phyloP scores from a whole-genome alignment of 2,329 filamentous ascomycete genomes.

The Didymella exigua region DNA sequence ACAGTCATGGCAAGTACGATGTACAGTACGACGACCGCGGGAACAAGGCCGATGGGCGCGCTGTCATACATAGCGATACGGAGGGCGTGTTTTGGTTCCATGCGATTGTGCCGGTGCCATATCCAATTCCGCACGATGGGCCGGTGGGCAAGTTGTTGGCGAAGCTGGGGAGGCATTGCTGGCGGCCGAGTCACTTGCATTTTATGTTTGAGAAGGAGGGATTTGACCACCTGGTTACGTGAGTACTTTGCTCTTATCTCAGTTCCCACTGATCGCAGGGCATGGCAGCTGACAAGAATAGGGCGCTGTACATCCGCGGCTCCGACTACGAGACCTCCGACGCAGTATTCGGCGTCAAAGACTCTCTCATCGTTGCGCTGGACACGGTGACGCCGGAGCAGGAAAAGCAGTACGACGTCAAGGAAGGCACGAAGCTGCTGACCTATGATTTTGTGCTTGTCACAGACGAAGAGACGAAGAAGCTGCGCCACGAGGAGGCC shows the following conservation, averaged over 20 bases:
- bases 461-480: conserved; percentile 69
- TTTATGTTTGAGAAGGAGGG: conserved; percentile 68
- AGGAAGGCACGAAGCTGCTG: conserved; percentile 67
- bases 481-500: conserved; percentile 70
- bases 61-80: conserved; percentile 70
- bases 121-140: conserved; percentile 79
- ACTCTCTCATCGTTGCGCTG: conserved; percentile 64
- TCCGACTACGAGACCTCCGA: conserved; percentile 84
- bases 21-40: conserved; percentile 71
- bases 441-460: conserved; percentile 80
- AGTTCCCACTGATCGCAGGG: too few species aligned
- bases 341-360: conserved; percentile 85
- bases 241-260: conserved; percentile 48
- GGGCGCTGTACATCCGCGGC: conserved; percentile 75
- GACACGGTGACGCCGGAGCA: conserved; percentile 35
- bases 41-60: conserved; percentile 70
- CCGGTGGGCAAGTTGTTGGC: conserved; percentile 64
- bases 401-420: conserved; percentile 59
- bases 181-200: conserved; percentile 48
- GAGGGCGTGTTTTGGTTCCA: conserved; percentile 84
- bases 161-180: conserved; percentile 41
- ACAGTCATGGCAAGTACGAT: conserved; percentile 80
- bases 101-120: conserved; percentile 82
- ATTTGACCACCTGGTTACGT: conserved; percentile 80
- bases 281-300: conserved; percentile 39